Conservation (phyloP, 495 filamentous ascomycete species). For the Talaromyces liani region DNA sequence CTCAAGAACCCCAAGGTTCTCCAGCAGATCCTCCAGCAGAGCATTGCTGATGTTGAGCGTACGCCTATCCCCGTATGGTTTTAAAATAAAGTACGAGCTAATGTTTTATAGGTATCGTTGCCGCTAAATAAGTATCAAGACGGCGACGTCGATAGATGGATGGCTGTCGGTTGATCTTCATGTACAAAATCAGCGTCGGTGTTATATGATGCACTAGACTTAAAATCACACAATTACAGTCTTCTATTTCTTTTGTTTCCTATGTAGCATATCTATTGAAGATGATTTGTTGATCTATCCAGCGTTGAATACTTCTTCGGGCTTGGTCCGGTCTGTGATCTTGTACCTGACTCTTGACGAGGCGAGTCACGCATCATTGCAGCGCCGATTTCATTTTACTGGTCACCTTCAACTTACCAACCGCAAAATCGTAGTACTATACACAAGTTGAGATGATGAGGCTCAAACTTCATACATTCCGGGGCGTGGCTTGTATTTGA, state of each 20-base stretch:
- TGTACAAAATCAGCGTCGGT: constrained; percentile 41
- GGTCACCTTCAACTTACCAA: not conserved
- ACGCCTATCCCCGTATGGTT: too few species aligned
- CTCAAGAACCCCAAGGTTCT: constrained; percentile 93
- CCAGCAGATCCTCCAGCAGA: constrained; percentile 93
- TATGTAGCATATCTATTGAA: constrained; percentile 8
- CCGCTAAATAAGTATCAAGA: constrained; percentile 30
- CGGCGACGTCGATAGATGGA: constrained; percentile 33
- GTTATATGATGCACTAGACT: constrained; percentile 13
- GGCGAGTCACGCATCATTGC: not conserved
- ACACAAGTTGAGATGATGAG: not conserved
- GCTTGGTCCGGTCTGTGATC: not conserved
- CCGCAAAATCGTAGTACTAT: not conserved
- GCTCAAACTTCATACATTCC: not conserved
- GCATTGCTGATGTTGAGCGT: constrained; percentile 94
- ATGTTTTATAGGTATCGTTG: constrained; percentile 41
- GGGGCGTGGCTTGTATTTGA: not conserved
- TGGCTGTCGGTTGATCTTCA: constrained; percentile 26
- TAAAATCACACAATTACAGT: not conserved
- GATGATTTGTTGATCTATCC: not conserved
- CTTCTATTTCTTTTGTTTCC: constrained; percentile 3
- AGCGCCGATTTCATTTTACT: not conserved
- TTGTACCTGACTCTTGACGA: not conserved
- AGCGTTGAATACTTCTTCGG: not conserved
- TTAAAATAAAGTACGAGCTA: constrained; percentile 13